Evolutionary conservation across 306 rosid genomes (phyloP).

Genomic region (Castanea sativa): DNA sequence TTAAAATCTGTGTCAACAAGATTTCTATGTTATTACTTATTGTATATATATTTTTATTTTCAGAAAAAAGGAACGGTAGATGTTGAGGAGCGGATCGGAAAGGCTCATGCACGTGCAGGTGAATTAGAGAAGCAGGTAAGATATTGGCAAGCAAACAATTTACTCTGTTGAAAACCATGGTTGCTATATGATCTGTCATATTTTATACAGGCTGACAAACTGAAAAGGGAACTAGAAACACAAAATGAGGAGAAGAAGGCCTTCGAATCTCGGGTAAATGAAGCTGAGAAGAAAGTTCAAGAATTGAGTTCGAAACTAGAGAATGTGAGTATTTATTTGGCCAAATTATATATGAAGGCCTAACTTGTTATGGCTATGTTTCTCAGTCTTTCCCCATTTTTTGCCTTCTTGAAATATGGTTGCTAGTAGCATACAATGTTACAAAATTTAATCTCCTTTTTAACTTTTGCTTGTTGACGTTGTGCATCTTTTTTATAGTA

Average conservation of each 20-base stretch:
- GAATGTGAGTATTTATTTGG: constrained; percentile 46
- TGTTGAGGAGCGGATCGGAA: constrained; percentile 66
- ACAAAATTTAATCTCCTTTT: background rate
- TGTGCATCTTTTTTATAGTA: constrained; percentile 13
- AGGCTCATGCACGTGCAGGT: constrained; percentile 85
- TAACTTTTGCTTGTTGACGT: constrained; percentile 2
- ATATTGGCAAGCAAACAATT: constrained; percentile 8
- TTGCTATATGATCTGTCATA: constrained; percentile 9
- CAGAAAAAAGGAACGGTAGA: constrained; percentile 63
- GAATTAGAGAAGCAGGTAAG: constrained; percentile 86
- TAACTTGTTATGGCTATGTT: constrained; percentile 9
- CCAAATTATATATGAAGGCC: background rate
- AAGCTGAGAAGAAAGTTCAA: constrained; percentile 50
- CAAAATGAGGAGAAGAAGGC: constrained; percentile 56
- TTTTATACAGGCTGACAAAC: constrained; percentile 59
- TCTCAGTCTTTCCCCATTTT: background rate
- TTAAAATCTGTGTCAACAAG: background rate
- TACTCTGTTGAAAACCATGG: background rate
- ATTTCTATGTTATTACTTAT: background rate
- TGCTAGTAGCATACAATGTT: background rate
- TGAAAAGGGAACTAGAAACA: constrained; percentile 46
- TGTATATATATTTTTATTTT: background rate
- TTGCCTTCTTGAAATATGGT: background rate
- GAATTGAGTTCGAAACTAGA: constrained; percentile 61
- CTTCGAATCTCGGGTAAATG: constrained; percentile 59